Evolutionary conservation across 2,329 filamentous ascomycete species (phyloP).

Genomic region (Coniochaeta prunicola): DNA sequence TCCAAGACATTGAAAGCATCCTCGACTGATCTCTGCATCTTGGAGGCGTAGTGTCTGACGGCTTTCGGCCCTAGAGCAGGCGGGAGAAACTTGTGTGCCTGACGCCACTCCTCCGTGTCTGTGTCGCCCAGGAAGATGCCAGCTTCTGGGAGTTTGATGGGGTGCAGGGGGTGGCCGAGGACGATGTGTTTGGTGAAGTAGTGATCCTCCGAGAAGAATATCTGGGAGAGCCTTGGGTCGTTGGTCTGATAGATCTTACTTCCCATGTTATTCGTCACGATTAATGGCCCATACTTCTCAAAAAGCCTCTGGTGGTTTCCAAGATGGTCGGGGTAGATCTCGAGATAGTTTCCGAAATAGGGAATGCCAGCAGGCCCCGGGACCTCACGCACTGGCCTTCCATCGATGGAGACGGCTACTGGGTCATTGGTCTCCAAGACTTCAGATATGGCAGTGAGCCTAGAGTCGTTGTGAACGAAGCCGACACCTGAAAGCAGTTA

Average conservation of each 20-base stretch:
- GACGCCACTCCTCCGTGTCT: slow-evolving; percentile 38
- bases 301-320: slow-evolving; percentile 39
- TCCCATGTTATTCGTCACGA: slow-evolving; percentile 46
- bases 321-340: slow-evolving; percentile 49
- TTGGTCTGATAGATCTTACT: slow-evolving; percentile 42
- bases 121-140: slow-evolving; percentile 43
- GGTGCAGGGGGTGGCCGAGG: slow-evolving; percentile 38
- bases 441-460: slow-evolving; percentile 3
- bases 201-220: slow-evolving; percentile 39
- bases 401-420: slow-evolving; percentile 33
- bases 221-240: slow-evolving; percentile 35
- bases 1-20: slow-evolving; percentile 41
- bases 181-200: slow-evolving; percentile 47
- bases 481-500: slow-evolving; percentile 12
- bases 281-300: slow-evolving; percentile 41
- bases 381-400: slow-evolving; percentile 37
- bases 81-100: slow-evolving; percentile 55
- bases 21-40: slow-evolving; percentile 46
- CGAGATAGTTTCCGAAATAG: slow-evolving; percentile 45
- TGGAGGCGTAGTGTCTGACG: slow-evolving; percentile 51
- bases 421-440: not conserved
- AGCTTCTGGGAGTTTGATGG: slow-evolving; percentile 29
- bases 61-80: slow-evolving; percentile 52
- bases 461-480: not conserved
- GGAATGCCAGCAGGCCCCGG: slow-evolving; percentile 42